These are phyloP conservation scores for Neurospora sp. DNA, from an alignment of 495 filamentous ascomycete genomes.

Conservation along the genomic window DNA sequence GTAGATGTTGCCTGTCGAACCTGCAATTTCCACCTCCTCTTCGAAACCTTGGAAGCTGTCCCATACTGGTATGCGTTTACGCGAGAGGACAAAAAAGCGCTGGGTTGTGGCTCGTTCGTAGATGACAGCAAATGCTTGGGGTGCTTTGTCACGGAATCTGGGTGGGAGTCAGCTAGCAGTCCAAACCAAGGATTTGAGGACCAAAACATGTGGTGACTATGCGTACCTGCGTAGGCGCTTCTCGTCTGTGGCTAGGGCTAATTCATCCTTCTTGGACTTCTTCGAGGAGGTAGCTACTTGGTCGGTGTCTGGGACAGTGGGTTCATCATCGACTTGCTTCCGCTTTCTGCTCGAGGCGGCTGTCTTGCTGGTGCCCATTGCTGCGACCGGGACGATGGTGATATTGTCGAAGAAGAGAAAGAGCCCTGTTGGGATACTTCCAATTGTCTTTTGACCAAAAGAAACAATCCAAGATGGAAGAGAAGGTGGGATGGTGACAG, in stretches of 20 bases:
- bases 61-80: constrained; percentile 18
- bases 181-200: background rate
- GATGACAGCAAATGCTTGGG: constrained; percentile 25
- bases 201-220: background rate
- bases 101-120: constrained; percentile 32
- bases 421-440: background rate
- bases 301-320: background rate
- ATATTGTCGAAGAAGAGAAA: background rate
- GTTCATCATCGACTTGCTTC: background rate
- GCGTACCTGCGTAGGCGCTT: constrained; percentile 14
- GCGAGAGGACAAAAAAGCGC: constrained; percentile 32
- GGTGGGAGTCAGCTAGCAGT: background rate
- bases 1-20: constrained; percentile 71
- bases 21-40: constrained; percentile 55
- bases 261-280: background rate
- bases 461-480: background rate
- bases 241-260: background rate
- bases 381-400: background rate
- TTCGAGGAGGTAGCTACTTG: background rate
- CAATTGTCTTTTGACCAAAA: background rate
- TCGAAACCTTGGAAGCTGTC: constrained; percentile 7
- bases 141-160: constrained; percentile 28
- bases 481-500: background rate
- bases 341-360: constrained; percentile 5
- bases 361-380: background rate